Conservation (phyloP, 2,329 filamentous ascomycete species). For the Cryphonectria nitschkei region DNA sequence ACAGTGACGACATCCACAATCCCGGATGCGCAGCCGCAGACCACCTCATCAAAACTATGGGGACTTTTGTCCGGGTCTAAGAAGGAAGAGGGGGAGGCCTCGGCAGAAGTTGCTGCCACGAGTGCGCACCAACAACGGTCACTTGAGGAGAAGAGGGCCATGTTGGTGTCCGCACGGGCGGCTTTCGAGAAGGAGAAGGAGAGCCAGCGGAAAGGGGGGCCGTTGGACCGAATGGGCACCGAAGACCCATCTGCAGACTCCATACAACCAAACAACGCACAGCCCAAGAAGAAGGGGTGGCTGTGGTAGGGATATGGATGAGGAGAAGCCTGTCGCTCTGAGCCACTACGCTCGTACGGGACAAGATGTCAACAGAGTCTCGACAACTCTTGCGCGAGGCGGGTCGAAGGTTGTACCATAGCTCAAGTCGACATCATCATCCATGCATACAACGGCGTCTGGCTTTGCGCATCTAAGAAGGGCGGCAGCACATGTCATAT, state of each 20-base stretch:
- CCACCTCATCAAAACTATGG: constrained; percentile 31
- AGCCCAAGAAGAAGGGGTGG: constrained; percentile 52
- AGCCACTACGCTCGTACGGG: too few relatives aligned
- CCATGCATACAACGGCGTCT: constrained; percentile 27
- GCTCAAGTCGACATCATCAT: constrained; percentile 17
- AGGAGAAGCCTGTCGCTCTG: neutral
- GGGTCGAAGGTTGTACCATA: constrained; percentile 21
- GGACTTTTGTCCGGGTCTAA: constrained; percentile 36
- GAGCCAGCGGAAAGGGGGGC: constrained; percentile 54
- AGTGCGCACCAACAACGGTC: constrained; percentile 37
- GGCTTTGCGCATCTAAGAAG: constrained; percentile 32
- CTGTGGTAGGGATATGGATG: constrained; percentile 39
- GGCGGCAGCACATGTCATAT: constrained; percentile 26
- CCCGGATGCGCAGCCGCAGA: constrained; percentile 34
- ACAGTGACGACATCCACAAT: constrained; percentile 34
- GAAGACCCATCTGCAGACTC: constrained; percentile 35
- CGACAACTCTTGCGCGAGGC: neutral
- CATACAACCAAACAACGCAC: constrained; percentile 32
- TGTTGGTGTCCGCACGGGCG: constrained; percentile 44
- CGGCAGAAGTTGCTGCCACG: constrained; percentile 30
- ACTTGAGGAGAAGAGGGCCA: constrained; percentile 39
- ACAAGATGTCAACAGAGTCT: neutral
- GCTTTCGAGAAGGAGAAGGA: constrained; percentile 55
- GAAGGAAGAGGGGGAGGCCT: constrained; percentile 11
- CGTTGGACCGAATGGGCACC: constrained; percentile 54